These are phyloP conservation scores for Thermoascus crustaceus DNA, from an alignment of 2,329 filamentous ascomycete genomes.

Conservation along the genomic window DNA sequence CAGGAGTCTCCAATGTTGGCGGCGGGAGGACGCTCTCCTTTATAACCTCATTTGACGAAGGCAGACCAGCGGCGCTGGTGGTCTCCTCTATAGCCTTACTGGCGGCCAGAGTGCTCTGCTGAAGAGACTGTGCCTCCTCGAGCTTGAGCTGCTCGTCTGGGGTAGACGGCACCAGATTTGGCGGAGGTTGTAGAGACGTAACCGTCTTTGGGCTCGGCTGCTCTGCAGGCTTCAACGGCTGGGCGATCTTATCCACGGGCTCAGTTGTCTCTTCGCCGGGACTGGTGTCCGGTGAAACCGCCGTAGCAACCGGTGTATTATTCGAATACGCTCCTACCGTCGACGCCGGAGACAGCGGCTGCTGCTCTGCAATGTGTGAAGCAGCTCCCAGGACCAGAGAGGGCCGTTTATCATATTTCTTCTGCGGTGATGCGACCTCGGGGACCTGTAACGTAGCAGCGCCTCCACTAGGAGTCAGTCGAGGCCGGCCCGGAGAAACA, in stretches of 20 bases:
- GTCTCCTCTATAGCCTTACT: conserved; percentile 15
- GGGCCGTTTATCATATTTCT: conserved; percentile 21
- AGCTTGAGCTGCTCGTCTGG: conserved; percentile 52
- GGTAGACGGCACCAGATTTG: conserved; percentile 37
- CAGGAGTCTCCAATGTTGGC: conserved; percentile 5
- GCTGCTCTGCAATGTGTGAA: conserved; percentile 24
- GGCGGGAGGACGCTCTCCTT: conserved; percentile 15
- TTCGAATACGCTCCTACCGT: conserved; percentile 62
- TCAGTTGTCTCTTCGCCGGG: conserved; percentile 53
- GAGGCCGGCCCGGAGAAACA: conserved; percentile 14
- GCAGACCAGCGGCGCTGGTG: conserved; percentile 4
- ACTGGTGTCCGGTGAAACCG: conserved; percentile 65
- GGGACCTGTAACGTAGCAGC: conserved; percentile 12
- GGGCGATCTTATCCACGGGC: conserved; percentile 37
- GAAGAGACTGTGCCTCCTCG: conserved; percentile 44
- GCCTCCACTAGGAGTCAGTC: conserved; percentile 9
- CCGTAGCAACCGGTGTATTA: conserved; percentile 60
- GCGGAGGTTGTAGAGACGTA: conserved; percentile 15
- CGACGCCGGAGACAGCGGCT: conserved; percentile 49
- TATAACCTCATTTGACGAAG: conserved; percentile 20
- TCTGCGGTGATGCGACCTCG: conserved; percentile 13
- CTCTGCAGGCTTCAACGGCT: conserved; percentile 4
- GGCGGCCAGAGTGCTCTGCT: conserved; percentile 15
- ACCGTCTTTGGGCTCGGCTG: conserved; percentile 18
- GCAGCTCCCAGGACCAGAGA: conserved; percentile 21